These are phyloP conservation scores for Fusarium sp. DNA, from an alignment of 2,329 filamentous ascomycete species.

Conservation along the genomic window DNA sequence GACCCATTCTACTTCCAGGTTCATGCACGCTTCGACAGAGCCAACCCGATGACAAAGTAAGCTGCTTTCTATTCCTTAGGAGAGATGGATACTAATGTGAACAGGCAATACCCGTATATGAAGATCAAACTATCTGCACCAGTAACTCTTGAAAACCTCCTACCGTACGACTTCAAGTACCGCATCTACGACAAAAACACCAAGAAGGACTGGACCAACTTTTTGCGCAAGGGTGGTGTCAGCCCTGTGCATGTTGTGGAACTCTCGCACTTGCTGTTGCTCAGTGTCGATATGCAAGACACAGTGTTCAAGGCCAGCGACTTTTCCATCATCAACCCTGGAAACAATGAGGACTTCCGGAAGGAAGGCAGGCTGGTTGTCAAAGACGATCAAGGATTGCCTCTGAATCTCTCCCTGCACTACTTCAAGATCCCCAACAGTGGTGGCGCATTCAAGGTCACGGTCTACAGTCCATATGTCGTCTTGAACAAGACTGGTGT, in stretches of 20 bases:
- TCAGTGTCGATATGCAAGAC: constrained; percentile 97
- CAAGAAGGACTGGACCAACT: constrained; percentile 99
- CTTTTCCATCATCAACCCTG: constrained; percentile 96
- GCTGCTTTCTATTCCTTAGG: constrained; percentile 29
- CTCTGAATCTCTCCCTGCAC: constrained; percentile 87
- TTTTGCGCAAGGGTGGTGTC: constrained; percentile 94
- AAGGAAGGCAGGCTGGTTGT: constrained; percentile 85
- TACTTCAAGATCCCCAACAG: constrained; percentile 93
- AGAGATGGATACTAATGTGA: constrained; percentile 28
- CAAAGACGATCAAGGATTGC: constrained; percentile 87
- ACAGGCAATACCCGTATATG: constrained; percentile 92
- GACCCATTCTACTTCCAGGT: constrained; percentile 98
- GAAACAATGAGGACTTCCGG: constrained; percentile 87
- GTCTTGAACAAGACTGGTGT: constrained; percentile 96
- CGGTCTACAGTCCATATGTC: constrained; percentile 94
- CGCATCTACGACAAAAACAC: constrained; percentile 99
- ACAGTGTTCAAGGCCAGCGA: constrained; percentile 95
- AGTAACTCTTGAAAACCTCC: constrained; percentile 91
- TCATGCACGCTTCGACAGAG: constrained; percentile 86
- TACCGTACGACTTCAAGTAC: constrained; percentile 99
- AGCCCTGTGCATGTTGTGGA: constrained; percentile 98
- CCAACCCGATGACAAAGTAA: constrained; percentile 84
- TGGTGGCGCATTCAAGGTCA: constrained; percentile 96
- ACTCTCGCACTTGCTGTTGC: constrained; percentile 89
- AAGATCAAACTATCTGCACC: constrained; percentile 91